Evolutionary conservation across 306 rosid genomes (phyloP), one percentile per base, ranked within the genome.

Genomic region (Neltuma alba): DNA sequence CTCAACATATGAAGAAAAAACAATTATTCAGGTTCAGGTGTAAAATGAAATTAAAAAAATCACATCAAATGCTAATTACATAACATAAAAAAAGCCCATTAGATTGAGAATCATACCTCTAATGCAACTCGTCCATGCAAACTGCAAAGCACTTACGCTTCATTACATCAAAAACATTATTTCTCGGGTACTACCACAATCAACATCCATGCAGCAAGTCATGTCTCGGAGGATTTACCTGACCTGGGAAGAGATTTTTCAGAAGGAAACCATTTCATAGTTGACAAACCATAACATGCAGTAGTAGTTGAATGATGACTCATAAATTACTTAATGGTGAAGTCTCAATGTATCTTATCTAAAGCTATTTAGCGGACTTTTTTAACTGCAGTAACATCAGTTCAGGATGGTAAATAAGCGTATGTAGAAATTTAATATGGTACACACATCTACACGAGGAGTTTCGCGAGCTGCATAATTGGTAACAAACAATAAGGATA

Each of bases 401-500:
- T 83, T 84, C 80, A 79, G 80, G 81, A 80, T 40, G 84, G 88
- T 76, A 72, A 73, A 86, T 38, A 84, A 83, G 83, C 72, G 81
- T 75, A 78, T 54, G 62, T 47, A 80, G 83, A 82, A 83, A 82
- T 82, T 84, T 80, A 85, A 88, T 85, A 86, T 83, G 61, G 83
- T 85, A 90, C 93, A 89, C 89, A 88, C 91, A 82, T 77, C 86
- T 81, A 86, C 91, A 87, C 82, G 80, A 83, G 31, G 81, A 89
- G 95, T 89, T 87, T 85, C 87, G 84, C 83, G 89, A 80, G 90
- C 87, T 69, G 81, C 83, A 70, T 82, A 81, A 77, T 74, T 65
- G 69, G 81, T 86, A 85, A 66, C 40, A 81, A 63, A 80, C 31
- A 78, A 62, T 33, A 37, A 33, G 55, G 61, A 68, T 66, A 76